Percentiles rank a stretch among this genome's conserved stretches.
Conservation (phyloP, 768 basidiomycete genomes). For the Chalciporus sphaerocephalus region DNA sequence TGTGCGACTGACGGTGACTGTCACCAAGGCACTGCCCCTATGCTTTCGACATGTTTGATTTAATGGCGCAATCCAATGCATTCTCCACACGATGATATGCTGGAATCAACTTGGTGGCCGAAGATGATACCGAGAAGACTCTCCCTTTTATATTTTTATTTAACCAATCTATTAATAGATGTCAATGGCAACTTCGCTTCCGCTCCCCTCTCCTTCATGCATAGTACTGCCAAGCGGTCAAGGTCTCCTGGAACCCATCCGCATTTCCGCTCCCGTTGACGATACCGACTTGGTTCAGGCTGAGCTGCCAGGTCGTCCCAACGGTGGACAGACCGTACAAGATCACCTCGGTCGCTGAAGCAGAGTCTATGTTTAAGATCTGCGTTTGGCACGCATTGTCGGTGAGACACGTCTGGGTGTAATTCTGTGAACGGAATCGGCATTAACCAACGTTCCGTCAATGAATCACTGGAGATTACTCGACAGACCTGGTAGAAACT, state of each 20-base stretch:
- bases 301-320: slow-evolving; percentile 38
- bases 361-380: slow-evolving; percentile 37
- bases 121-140: too few relatives aligned
- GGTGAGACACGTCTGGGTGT: slow-evolving; percentile 44
- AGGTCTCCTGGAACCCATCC: slow-evolving; percentile 39
- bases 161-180: too few relatives aligned
- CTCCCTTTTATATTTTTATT: too few relatives aligned
- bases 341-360: slow-evolving; percentile 28
- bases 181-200: too few relatives aligned
- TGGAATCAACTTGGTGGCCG: too few relatives aligned
- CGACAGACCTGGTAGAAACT: slow-evolving; percentile 40
- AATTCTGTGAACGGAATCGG: slow-evolving; percentile 38
- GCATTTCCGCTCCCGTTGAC: slow-evolving; percentile 33
- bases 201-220: too few relatives aligned
- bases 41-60: too few relatives aligned
- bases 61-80: too few relatives aligned
- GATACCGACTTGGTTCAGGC: slow-evolving; percentile 31
- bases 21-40: too few relatives aligned
- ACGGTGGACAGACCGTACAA: slow-evolving; percentile 44
- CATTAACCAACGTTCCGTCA: too few relatives aligned
- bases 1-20: too few relatives aligned
- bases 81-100: too few relatives aligned
- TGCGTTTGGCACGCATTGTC: slow-evolving; percentile 48
- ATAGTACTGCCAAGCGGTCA: slow-evolving; percentile 23
- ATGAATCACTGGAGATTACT: not conserved